A percentile compares a stretch with the other conserved stretches of the same genome.
Evolutionary conservation across 1,139 yeast species (phyloP).

Genomic region (Pichia sp.): DNA sequence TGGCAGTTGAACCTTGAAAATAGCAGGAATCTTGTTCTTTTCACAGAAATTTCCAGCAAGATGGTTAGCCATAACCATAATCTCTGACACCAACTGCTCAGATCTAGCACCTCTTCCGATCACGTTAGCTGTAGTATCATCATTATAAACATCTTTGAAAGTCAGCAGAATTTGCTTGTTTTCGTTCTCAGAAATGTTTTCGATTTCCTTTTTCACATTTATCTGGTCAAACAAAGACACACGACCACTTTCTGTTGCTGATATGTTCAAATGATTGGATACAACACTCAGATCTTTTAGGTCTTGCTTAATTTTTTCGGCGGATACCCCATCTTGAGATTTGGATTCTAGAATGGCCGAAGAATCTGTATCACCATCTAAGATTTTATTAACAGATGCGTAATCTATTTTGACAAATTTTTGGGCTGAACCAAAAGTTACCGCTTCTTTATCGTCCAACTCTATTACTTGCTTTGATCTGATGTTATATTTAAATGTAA

Average conservation of each 20-base stretch:
- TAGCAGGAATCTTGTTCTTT: slow-evolving; percentile 48
- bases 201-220: slow-evolving; percentile 23
- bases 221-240: slow-evolving; percentile 21
- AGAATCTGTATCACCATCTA: slow-evolving; percentile 25
- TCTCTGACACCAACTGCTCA: slow-evolving; percentile 64
- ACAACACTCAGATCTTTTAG: slow-evolving; percentile 35
- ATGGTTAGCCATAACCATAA: slow-evolving; percentile 76
- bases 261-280: slow-evolving; percentile 32
- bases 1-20: slow-evolving; percentile 49
- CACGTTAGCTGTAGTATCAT: slow-evolving; percentile 11
- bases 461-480: slow-evolving; percentile 29
- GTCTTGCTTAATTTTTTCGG: slow-evolving; percentile 30
- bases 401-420: slow-evolving; percentile 49
- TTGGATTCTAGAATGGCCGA: slow-evolving; percentile 9
- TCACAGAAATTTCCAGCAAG: slow-evolving; percentile 52
- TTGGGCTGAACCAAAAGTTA: slow-evolving; percentile 39
- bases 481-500: slow-evolving; percentile 38
- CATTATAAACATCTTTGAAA: slow-evolving; percentile 21
- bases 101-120: slow-evolving; percentile 33
- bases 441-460: slow-evolving; percentile 31
- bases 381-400: slow-evolving; percentile 41
- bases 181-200: slow-evolving; percentile 25
- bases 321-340: slow-evolving; percentile 9
- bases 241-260: slow-evolving; percentile 30
- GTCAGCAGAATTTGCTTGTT: slow-evolving; percentile 23